Conservation (phyloP, 1,139 yeast species). For the Geotrichum klebahnii region DNA sequence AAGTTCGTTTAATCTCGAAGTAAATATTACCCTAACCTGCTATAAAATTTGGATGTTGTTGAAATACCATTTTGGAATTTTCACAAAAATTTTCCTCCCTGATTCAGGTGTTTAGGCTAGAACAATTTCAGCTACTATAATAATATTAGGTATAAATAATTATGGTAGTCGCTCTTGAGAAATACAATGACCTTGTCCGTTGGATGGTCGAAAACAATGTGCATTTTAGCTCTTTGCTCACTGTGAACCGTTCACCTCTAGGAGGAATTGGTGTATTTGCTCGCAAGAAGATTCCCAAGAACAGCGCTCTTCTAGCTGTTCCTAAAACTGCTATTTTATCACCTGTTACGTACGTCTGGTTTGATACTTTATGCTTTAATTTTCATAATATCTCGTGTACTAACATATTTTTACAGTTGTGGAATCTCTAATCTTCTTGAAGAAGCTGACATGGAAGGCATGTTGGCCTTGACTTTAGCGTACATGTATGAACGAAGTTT, state of each 20-base stretch:
- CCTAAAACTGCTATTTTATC: constrained; percentile 37
- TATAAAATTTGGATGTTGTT: no score
- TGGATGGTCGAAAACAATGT: constrained; percentile 36
- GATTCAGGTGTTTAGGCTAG: constrained; percentile 5
- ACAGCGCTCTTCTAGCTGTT: constrained; percentile 32
- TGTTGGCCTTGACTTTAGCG: constrained; percentile 62
- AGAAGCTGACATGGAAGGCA: constrained; percentile 60
- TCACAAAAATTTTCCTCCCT: neutral
- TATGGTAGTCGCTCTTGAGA: constrained; percentile 18
- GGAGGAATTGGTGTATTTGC: constrained; percentile 82
- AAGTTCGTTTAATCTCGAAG: no score
- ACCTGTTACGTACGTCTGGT: constrained; percentile 31
- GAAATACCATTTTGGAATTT: constrained; percentile 1
- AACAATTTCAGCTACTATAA: no score
- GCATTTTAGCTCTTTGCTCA: constrained; percentile 37
- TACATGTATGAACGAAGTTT: constrained; percentile 63
- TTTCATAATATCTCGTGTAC: neutral
- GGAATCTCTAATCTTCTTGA: constrained; percentile 62
- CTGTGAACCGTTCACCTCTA: constrained; percentile 46
- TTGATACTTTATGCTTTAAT: no score
- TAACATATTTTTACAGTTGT: constrained; percentile 36
- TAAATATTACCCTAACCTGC: no score
- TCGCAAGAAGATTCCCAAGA: constrained; percentile 40
- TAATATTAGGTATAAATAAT: neutral
- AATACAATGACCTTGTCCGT: constrained; percentile 26